Evolutionary conservation across 768 basidiomycete species (phyloP).

Genomic region (Exidia glandulosa): DNA sequence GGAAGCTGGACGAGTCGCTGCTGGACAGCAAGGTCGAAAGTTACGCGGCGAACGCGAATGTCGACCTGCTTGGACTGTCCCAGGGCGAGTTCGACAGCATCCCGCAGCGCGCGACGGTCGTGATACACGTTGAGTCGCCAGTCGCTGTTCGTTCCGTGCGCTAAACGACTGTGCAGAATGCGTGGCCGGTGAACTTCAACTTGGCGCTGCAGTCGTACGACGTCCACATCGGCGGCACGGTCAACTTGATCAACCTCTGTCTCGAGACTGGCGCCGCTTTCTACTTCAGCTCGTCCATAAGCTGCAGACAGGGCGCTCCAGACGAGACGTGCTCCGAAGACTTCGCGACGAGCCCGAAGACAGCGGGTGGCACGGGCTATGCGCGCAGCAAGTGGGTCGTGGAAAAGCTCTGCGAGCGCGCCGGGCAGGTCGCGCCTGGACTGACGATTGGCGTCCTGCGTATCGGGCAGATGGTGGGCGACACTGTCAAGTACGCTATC

Average conservation of each 20-base stretch:
- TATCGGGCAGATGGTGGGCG: constrained; percentile 48
- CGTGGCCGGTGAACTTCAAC: constrained; percentile 49
- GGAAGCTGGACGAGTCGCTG: constrained; percentile 18
- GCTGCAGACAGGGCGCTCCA: constrained; percentile 23
- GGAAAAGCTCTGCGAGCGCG: constrained; percentile 40
- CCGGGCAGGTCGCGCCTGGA: constrained; percentile 15
- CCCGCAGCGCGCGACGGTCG: constrained; percentile 24
- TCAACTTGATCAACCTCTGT: constrained; percentile 39
- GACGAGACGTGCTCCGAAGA: constrained; percentile 22
- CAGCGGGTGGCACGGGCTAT: constrained; percentile 25
- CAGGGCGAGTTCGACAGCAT: constrained; percentile 26
- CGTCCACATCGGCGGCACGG: constrained; percentile 36
- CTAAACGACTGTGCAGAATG: constrained; percentile 26
- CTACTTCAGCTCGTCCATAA: constrained; percentile 43
- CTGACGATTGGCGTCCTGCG: constrained; percentile 28
- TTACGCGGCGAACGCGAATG: constrained; percentile 32
- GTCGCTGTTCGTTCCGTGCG: background rate
- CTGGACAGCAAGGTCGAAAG: constrained; percentile 22
- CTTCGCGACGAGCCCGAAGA: constrained; percentile 22
- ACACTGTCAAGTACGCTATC: constrained; percentile 23
- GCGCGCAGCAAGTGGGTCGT: constrained; percentile 41
- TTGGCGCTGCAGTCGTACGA: constrained; percentile 35
- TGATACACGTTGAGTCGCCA: constrained; percentile 31
- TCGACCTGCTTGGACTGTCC: constrained; percentile 30
- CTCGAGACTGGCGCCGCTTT: constrained; percentile 33